Evolutionary conservation across 805 yeast species (phyloP), one percentile per base, ranked within the genome.

Genomic region (Teunomyces gatunensis): DNA sequence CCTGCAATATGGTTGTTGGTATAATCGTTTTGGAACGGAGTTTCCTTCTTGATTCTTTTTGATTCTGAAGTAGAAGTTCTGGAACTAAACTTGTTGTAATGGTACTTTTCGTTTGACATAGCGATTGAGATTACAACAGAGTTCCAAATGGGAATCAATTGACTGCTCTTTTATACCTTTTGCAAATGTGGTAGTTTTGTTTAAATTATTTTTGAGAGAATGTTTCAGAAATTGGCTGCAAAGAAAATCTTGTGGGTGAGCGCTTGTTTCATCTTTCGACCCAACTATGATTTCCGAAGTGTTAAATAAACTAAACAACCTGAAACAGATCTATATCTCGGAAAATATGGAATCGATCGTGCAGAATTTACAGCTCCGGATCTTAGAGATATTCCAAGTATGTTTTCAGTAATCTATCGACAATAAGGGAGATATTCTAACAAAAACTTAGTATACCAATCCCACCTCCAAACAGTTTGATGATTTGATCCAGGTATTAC

Each of bases 1-100:
- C 34, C 35, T 55, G 84, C 87, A 32, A 89, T 68, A 57, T 80
- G 85, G 53, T 83, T 71, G 54, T 86, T 83, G 2, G 90, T 74
- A 58, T 84, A 89, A 63, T 90, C 96, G 58, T 88, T 88, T 34
- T 82, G 28, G 25, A 13, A 18, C 85, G 9, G 20, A 33, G 20
- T 27, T 6, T 28, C 34, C 29, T 33, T 33, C 25, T 27, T 32
- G 43, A 32, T 33, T 25, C 41, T 17, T n/a, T 34, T 17, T 28
- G 44, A 17, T 9, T 27, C 42, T 20, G 42, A 30, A 6, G 25
- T 6, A 9, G 18, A 42, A 21, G 10, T 39, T 34, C 51, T 41
- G 11, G 52, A 42, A 12, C 61, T 61, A 46, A 50, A 58, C 45
- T 59, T 59, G 36, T 50, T 56, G 33, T 58, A 58, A 4, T 60